Percentiles rank a stretch among this genome's conserved stretches.
These are phyloP conservation scores for Talaromyces proteolyticus DNA, from an alignment of 495 filamentous ascomycete species.

Conservation along the genomic window DNA sequence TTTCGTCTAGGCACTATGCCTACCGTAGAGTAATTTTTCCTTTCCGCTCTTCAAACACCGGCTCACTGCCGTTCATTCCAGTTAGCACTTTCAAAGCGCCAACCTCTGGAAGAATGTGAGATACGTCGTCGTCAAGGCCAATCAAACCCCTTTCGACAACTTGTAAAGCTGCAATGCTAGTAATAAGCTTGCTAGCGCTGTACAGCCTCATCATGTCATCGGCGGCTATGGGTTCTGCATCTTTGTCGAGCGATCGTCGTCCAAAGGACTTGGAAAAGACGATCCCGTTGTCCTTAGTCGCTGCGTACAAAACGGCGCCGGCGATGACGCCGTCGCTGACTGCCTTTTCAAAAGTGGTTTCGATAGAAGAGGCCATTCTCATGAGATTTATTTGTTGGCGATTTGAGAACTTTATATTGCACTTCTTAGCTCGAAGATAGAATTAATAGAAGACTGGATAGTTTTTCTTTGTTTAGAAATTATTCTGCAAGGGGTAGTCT, in stretches of 20 bases:
- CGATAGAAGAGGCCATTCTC: neutral
- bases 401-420: too few relatives aligned
- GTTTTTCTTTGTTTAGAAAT: too few relatives aligned
- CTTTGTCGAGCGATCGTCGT: neutral
- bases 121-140: conserved; percentile 28
- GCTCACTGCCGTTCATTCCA: conserved; percentile 3
- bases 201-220: neutral
- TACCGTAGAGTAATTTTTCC: conserved; percentile 2
- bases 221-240: neutral
- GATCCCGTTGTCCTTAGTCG: neutral
- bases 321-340: neutral
- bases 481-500: too few relatives aligned
- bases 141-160: conserved; percentile 34
- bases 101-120: conserved; percentile 19
- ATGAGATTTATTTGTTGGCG: too few relatives aligned
- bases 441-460: too few relatives aligned
- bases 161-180: conserved; percentile 36
- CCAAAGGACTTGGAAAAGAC: conserved; percentile 3
- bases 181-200: conserved; percentile 25
- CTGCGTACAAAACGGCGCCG: neutral
- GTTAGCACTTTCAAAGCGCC: conserved; percentile 10
- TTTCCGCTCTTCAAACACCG: neutral
- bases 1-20: neutral
- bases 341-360: neutral
- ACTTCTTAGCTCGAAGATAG: too few relatives aligned